Base-by-base conservation (phyloP, 768 basidiomycete species). In the Lactarius vividus region DNA sequence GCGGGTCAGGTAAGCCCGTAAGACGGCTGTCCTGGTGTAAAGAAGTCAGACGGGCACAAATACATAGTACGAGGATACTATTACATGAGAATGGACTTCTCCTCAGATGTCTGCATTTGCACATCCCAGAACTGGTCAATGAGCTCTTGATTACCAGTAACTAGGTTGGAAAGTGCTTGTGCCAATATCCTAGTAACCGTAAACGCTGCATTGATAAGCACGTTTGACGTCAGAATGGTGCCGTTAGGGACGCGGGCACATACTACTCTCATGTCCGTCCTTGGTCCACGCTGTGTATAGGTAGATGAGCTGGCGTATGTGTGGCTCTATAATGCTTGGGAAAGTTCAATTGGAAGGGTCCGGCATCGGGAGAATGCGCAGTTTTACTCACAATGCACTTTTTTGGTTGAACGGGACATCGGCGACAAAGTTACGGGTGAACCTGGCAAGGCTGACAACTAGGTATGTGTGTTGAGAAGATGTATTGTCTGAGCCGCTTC, bases 361-460 rank as follows among this genome's bases (percentile, higher is more conserved):
- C 28, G 29, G 44, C 37, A 26, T 42, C 26, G 23, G 53, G 35
- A 42, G 57, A 39, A 54, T 6, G 40, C 55, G 31, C 62, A 33
- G 60, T 49, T 29, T 23, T 78, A n/a, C 92, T 80, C 71, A 96
- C 94, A 85, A 89, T 29, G 89, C 88, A 64, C 77, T 79, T 46
- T 75, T 72, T 73, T 97, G 95, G 76, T 93, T 92, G n/a, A 74
- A 73, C 9, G 85, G 81, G 18, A 87, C 82, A 7, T 87, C 91
- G 11, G 92, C 92, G 39, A 92, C 86, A 11, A 95, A 76, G 73
- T 97, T 96, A 65, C 95, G 83, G 16, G 91, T 93, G 72, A 96
- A 88, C 72, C 85, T 88, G 9, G 87, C 88, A 26, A 93, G 31
- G 49, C 70, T 72, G 52, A 73, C 39, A 28, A 68, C 60, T 4